phyloP scores from a whole-genome alignment of 805 yeast genomes.

The Scheffersomyces spartinae region DNA sequence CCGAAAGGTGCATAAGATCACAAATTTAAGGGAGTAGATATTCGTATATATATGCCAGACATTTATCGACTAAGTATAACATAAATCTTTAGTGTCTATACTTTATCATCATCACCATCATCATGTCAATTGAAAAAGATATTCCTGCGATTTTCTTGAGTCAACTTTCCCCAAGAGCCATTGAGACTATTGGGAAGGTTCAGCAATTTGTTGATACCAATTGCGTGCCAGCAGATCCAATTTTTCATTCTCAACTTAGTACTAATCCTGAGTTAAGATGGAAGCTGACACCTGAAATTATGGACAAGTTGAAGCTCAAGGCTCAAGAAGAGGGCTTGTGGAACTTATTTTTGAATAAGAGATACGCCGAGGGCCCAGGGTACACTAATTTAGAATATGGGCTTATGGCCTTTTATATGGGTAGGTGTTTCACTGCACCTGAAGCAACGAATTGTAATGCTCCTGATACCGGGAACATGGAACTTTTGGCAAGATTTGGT shows the following conservation, averaged over 20 bases:
- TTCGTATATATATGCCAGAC: too few relatives aligned
- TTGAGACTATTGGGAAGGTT: constrained; percentile 25
- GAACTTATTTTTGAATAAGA: constrained; percentile 46
- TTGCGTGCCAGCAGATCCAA: constrained; percentile 44
- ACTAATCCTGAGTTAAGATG: constrained; percentile 33
- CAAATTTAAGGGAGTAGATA: too few relatives aligned
- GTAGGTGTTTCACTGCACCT: constrained; percentile 41
- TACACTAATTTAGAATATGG: constrained; percentile 54
- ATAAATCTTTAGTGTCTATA: too few relatives aligned
- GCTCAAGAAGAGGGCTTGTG: constrained; percentile 45
- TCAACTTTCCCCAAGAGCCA: constrained; percentile 22
- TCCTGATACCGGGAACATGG: constrained; percentile 61
- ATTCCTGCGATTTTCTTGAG: constrained; percentile 30
- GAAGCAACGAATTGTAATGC: constrained; percentile 51
- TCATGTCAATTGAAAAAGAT: constrained; percentile 17
- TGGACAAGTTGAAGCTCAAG: constrained; percentile 39
- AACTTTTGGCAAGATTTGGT: constrained; percentile 33
- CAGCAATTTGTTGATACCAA: constrained; percentile 45
- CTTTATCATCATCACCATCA: too few relatives aligned
- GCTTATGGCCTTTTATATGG: constrained; percentile 51
- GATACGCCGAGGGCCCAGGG: constrained; percentile 42
- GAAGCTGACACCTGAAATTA: constrained; percentile 33
- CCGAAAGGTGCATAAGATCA: too few relatives aligned
- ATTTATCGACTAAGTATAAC: too few relatives aligned
- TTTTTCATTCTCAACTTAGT: constrained; percentile 29